Conservation (phyloP, 305 asterid genomes). For the Plantago rigida region DNA sequence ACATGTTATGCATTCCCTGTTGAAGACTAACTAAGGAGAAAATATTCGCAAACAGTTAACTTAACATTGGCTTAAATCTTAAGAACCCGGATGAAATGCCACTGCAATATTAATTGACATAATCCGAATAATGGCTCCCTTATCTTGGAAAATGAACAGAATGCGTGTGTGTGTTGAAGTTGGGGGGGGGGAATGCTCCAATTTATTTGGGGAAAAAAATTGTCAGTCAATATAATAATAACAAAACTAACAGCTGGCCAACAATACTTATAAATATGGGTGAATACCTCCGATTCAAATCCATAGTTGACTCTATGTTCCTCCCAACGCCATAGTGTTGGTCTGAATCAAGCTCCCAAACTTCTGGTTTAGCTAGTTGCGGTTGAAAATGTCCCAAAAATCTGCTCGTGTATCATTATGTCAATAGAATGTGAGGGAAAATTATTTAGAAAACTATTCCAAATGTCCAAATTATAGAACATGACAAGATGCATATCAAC, state of each 20-base stretch:
- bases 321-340: conserved; percentile 51
- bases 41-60: too few relatives aligned
- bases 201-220: background rate
- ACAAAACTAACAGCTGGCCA: too few relatives aligned
- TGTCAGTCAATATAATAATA: too few relatives aligned
- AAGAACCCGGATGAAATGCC: too few relatives aligned
- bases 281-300: conserved; percentile 49
- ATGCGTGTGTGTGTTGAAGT: too few relatives aligned
- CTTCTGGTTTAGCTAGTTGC: conserved; percentile 64
- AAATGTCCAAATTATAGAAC: background rate
- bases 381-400: conserved; percentile 92
- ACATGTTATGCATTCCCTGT: too few relatives aligned
- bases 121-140: too few relatives aligned
- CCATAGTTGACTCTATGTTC: conserved; percentile 38
- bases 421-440: background rate
- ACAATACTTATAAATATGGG: background rate
- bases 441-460: conserved; percentile 20
- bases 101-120: too few relatives aligned
- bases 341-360: conserved; percentile 80
- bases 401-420: conserved; percentile 39
- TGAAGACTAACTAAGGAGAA: too few relatives aligned
- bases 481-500: conserved; percentile 13
- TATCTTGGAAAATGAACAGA: too few relatives aligned
- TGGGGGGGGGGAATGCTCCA: too few relatives aligned
- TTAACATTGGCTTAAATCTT: too few relatives aligned